These are phyloP conservation scores for Pestalotiopsis sp. DNA, from an alignment of 2,329 filamentous ascomycete species.

Conservation along the genomic window DNA sequence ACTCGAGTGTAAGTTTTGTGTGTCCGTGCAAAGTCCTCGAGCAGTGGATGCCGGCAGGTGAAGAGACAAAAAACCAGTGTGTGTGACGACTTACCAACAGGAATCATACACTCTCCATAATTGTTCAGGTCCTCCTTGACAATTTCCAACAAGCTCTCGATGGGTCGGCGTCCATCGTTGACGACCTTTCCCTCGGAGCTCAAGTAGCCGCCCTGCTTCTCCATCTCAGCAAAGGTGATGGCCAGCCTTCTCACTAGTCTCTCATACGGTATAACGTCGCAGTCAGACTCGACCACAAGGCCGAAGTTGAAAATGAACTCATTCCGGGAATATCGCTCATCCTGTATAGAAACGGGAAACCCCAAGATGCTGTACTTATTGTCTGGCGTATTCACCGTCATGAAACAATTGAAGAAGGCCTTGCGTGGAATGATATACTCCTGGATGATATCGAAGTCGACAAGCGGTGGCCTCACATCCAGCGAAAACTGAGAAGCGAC, in stretches of 20 bases:
- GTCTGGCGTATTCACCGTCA: slow-evolving; percentile 75
- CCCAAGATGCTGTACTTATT: slow-evolving; percentile 78
- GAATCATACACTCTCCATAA: slow-evolving; percentile 98
- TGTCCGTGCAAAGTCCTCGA: too few relatives aligned
- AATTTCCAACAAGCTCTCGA: slow-evolving; percentile 83
- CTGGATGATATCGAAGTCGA: slow-evolving; percentile 84
- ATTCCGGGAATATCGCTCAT: slow-evolving; percentile 83
- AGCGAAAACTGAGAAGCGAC: slow-evolving; percentile 43
- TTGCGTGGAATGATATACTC: slow-evolving; percentile 95
- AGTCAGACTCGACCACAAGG: slow-evolving; percentile 69
- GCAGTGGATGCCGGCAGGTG: too few relatives aligned
- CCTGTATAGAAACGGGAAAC: slow-evolving; percentile 84
- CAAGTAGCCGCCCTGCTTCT: slow-evolving; percentile 87
- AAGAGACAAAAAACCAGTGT: too few relatives aligned
- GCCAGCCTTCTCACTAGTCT: slow-evolving; percentile 86
- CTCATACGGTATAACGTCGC: slow-evolving; percentile 78
- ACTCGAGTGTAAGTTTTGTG: slow-evolving; percentile 16
- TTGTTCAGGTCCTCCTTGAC: slow-evolving; percentile 89
- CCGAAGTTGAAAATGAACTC: slow-evolving; percentile 99
- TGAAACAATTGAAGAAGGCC: slow-evolving; percentile 89
- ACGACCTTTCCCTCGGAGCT: slow-evolving; percentile 44
- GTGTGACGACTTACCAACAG: slow-evolving; percentile 67
- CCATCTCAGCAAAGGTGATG: slow-evolving; percentile 82
- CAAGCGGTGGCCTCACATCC: slow-evolving; percentile 61
- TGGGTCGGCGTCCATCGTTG: slow-evolving; percentile 63